Evolutionary conservation across 352 stramenopile genomes (phyloP).

Genomic region (Globisporangium mamillatum): DNA sequence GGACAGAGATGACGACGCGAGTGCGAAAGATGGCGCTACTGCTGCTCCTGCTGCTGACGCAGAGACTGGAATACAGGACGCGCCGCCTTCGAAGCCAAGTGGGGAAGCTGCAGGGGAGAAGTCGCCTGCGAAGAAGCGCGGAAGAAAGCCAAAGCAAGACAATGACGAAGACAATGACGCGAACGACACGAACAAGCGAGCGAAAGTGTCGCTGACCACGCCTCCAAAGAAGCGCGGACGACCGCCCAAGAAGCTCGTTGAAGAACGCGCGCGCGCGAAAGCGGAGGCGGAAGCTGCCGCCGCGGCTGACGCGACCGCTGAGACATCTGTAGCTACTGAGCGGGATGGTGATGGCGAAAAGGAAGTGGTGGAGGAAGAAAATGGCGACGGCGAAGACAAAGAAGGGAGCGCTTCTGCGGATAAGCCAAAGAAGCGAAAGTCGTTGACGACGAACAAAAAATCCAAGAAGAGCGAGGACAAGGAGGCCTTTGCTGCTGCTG

Average conservation of each 20-base stretch:
- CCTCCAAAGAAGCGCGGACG: conserved; percentile 13
- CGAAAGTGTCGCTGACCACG: conserved; percentile 3
- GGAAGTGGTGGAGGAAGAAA: not conserved
- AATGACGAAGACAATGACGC: not conserved
- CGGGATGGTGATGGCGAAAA: not conserved
- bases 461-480: conserved; percentile 16
- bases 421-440: conserved; percentile 17
- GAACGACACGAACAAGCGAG: conserved; percentile 13
- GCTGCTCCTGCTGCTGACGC: too few relatives aligned
- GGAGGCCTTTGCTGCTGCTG: not conserved
- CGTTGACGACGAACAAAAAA: conserved; percentile 12
- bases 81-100: not conserved
- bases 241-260: not conserved
- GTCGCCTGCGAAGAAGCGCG: conserved; percentile 29
- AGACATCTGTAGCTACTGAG: not conserved
- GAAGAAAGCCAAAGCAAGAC: conserved; percentile 19
- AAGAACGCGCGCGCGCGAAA: conserved; percentile 5
- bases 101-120: conserved; percentile 10
- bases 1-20: not conserved
- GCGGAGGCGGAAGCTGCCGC: not conserved
- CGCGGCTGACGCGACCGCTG: not conserved
- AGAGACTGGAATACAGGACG: not conserved
- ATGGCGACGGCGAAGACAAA: not conserved
- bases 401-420: conserved; percentile 2
- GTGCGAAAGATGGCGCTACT: not conserved